Conservation (phyloP, 495 filamentous ascomycete genomes). For the Pseudotulostoma volvatum region DNA sequence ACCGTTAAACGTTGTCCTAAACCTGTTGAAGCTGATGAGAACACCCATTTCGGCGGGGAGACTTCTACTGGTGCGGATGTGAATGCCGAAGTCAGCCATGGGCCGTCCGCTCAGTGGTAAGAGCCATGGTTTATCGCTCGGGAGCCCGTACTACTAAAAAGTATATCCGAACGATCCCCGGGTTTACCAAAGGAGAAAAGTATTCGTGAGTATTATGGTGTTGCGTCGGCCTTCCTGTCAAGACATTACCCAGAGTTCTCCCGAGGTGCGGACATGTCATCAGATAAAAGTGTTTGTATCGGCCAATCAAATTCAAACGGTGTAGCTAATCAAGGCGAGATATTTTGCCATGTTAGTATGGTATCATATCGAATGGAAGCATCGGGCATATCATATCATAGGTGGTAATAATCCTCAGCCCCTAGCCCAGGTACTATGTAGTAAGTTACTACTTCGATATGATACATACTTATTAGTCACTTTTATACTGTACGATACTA, state of each 20-base stretch:
- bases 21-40: slow-evolving; percentile 16
- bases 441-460: no score
- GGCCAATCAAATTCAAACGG: no score
- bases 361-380: no score
- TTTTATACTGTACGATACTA: no score
- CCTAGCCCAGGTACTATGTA: no score
- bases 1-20: slow-evolving; percentile 44
- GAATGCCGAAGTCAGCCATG: neutral
- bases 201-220: no score
- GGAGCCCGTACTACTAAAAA: neutral
- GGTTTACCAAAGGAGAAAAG: neutral
- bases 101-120: no score
- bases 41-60: neutral
- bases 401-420: no score
- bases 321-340: no score
- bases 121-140: neutral
- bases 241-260: neutral
- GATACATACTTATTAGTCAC: no score
- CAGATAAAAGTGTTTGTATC: neutral
- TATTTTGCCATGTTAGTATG: no score
- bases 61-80: neutral
- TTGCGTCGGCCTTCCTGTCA: neutral
- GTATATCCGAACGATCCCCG: neutral
- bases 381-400: no score
- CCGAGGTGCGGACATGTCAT: neutral